phyloP scores from a whole-genome alignment of 1,139 yeast genomes.

The Suhomyces terraborum region DNA sequence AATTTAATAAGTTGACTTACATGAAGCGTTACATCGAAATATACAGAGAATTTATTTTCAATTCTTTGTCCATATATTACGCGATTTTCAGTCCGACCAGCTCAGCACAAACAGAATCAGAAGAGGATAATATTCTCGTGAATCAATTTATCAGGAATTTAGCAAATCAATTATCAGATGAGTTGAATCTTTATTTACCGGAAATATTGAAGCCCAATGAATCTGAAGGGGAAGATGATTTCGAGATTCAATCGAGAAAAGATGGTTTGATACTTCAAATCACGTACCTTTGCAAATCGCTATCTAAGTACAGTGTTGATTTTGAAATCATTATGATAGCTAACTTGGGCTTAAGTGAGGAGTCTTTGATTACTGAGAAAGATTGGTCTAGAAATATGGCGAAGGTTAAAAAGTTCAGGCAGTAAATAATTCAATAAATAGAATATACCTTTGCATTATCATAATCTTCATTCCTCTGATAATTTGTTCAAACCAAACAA shows the following conservation, averaged over 20 bases:
- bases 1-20: conserved; percentile 59
- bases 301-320: conserved; percentile 69
- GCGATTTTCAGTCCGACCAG: conserved; percentile 53
- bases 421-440: conserved; percentile 8
- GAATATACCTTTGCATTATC: not conserved
- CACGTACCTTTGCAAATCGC: conserved; percentile 74
- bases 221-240: conserved; percentile 29
- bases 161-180: conserved; percentile 29
- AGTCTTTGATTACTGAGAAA: conserved; percentile 29
- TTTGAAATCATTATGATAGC: conserved; percentile 52
- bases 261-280: conserved; percentile 72
- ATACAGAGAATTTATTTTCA: conserved; percentile 78
- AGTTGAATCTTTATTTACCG: conserved; percentile 34
- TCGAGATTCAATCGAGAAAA: conserved; percentile 45
- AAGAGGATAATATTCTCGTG: conserved; percentile 32
- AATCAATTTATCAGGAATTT: conserved; percentile 39
- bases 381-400: conserved; percentile 41
- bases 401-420: conserved; percentile 40
- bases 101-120: conserved; percentile 9
- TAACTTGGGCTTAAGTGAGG: conserved; percentile 31
- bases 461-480: not conserved
- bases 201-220: conserved; percentile 18
- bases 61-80: conserved; percentile 65
- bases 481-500: conserved; percentile 63
- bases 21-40: conserved; percentile 80